phyloP scores from a whole-genome alignment of 2,329 filamentous ascomycete species.

The Claviceps pazoutovae region DNA sequence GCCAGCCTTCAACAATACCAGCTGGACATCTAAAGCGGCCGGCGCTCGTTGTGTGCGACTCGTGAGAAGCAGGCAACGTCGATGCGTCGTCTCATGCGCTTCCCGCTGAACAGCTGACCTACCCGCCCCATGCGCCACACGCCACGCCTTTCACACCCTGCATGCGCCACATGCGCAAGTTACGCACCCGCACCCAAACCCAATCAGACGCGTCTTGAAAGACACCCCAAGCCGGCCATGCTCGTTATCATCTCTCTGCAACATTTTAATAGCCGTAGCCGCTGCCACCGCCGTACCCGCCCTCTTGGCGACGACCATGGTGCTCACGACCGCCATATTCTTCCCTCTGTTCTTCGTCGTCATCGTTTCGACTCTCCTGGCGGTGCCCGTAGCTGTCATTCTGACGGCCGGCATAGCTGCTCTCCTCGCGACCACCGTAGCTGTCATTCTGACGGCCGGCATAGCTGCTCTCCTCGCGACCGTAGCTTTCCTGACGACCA shows the following conservation, averaged over 20 bases:
- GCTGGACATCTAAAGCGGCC: too few species aligned
- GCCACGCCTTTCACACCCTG: background rate
- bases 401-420: conserved; percentile 27
- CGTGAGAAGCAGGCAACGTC: too few species aligned
- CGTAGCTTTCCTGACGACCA: background rate
- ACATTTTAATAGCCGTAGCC: conserved; percentile 6
- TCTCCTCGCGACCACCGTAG: conserved; percentile 33
- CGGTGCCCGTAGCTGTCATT: conserved; percentile 23
- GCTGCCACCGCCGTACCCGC: conserved; percentile 6
- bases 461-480: background rate
- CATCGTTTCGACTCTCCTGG: conserved; percentile 7
- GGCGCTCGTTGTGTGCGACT: too few species aligned
- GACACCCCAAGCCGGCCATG: background rate
- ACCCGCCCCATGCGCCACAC: background rate
- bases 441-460: conserved; percentile 33
- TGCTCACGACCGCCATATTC: conserved; percentile 7
- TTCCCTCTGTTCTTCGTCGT: conserved; percentile 2
- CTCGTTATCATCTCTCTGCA: too few species aligned
- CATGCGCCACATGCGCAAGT: too few species aligned
- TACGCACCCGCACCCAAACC: too few species aligned
- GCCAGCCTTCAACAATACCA: too few species aligned
- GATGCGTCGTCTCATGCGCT: too few species aligned
- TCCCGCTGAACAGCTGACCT: too few species aligned
- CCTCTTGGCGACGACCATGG: conserved; percentile 1
- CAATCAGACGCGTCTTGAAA: background rate